Percentiles rank a stretch among this genome's conserved stretches.
These are phyloP conservation scores for Suhomyces bribrorum DNA, from an alignment of 1,139 yeast genomes.

Conservation along the genomic window DNA sequence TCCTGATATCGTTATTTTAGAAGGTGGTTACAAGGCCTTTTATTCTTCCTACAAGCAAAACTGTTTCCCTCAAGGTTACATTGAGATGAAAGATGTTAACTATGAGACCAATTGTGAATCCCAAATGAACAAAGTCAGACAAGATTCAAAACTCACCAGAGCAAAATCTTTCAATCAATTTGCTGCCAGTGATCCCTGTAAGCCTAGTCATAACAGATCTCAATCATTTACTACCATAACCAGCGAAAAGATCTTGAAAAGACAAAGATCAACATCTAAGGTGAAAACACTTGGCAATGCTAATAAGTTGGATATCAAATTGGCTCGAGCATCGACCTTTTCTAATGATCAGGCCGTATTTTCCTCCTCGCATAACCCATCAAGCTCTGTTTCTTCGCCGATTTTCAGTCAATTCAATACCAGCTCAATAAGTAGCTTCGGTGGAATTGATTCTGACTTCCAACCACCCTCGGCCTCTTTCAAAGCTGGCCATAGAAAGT, in stretches of 20 bases:
- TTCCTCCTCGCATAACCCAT: constrained; percentile 14
- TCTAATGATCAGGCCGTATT: constrained; percentile 26
- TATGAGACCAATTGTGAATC: constrained; percentile 67
- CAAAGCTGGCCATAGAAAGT: constrained; percentile 23
- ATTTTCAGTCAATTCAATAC: constrained; percentile 12
- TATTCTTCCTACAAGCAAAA: constrained; percentile 53
- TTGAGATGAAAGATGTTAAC: constrained; percentile 82
- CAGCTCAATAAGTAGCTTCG: constrained; percentile 5
- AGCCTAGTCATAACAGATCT: constrained; percentile 28
- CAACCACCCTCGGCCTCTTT: constrained; percentile 40
- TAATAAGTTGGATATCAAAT: constrained; percentile 13
- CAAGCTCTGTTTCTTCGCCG: constrained; percentile 13
- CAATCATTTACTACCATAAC: constrained; percentile 37
- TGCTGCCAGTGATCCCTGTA: constrained; percentile 10
- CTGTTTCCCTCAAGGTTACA: constrained; percentile 76
- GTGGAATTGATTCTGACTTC: constrained; percentile 24
- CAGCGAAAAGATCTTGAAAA: constrained; percentile 36
- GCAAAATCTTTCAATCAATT: constrained; percentile 27
- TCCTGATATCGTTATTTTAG: constrained; percentile 85
- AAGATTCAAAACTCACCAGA: constrained; percentile 51
- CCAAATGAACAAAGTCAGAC: constrained; percentile 69
- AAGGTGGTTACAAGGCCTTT: constrained; percentile 88
- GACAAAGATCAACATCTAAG: constrained; percentile 33
- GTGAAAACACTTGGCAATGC: constrained; percentile 7
- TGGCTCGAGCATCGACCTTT: constrained; percentile 26